A percentile compares a stretch with the other conserved stretches of the same genome.
These are phyloP conservation scores for Scleroderma bovista DNA, from an alignment of 768 basidiomycete genomes.

Conservation along the genomic window DNA sequence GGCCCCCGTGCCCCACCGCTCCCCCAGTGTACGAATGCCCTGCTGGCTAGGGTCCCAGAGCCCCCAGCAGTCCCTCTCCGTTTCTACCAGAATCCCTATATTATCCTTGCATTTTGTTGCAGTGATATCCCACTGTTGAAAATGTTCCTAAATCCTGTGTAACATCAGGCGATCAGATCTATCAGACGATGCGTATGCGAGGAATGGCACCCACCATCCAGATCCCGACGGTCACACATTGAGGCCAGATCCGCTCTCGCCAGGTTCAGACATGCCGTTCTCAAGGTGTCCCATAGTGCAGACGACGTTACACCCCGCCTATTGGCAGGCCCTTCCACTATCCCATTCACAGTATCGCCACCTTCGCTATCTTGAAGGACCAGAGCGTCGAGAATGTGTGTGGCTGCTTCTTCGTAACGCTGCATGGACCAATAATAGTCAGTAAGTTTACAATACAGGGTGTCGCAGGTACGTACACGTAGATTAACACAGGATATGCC, in stretches of 20 bases:
- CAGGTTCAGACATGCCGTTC: slow-evolving; percentile 77
- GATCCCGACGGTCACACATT: slow-evolving; percentile 66
- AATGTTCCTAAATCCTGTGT: slow-evolving; percentile 7
- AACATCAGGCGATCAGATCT: neutral
- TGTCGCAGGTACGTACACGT: slow-evolving; percentile 42
- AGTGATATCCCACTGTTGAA: slow-evolving; percentile 1
- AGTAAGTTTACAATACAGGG: slow-evolving; percentile 2
- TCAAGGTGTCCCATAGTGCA: slow-evolving; percentile 84
- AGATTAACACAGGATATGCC: slow-evolving; percentile 91
- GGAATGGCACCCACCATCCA: slow-evolving; percentile 46
- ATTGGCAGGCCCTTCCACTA: slow-evolving; percentile 34
- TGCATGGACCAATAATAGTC: slow-evolving; percentile 23
- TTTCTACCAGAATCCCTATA: neutral
- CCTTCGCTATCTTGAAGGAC: slow-evolving; percentile 84
- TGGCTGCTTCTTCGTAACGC: slow-evolving; percentile 84
- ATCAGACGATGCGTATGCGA: neutral
- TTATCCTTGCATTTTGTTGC: neutral
- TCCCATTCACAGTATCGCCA: slow-evolving; percentile 35
- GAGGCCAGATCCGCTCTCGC: slow-evolving; percentile 71
- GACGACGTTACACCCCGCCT: slow-evolving; percentile 68
- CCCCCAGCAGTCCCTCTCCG: no score
- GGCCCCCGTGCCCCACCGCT: no score
- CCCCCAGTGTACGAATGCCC: no score
- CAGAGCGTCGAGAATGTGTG: slow-evolving; percentile 84
- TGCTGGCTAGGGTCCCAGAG: no score